A percentile compares a stretch with the other conserved stretches of the same genome.
phyloP scores from a whole-genome alignment of 768 basidiomycete genomes.

The Suillus spraguei region DNA sequence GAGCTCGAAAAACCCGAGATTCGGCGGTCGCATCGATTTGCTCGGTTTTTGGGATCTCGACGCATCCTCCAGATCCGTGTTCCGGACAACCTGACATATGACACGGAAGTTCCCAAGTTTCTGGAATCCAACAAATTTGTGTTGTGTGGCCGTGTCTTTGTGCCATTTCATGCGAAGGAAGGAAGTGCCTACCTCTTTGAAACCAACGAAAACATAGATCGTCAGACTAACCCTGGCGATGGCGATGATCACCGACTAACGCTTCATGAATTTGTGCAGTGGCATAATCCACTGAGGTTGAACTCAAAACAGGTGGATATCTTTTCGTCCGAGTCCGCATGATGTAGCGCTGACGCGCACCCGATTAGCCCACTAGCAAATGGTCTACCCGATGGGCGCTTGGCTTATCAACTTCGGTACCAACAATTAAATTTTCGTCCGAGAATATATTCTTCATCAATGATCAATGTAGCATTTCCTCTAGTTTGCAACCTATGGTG shows the following conservation, averaged over 20 bases:
- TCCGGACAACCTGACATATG: constrained; percentile 39
- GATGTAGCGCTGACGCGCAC: constrained; percentile 3
- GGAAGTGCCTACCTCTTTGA: constrained; percentile 62
- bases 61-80: constrained; percentile 61
- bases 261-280: constrained; percentile 53
- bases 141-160: constrained; percentile 64
- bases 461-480: constrained; percentile 49
- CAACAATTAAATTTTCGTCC: constrained; percentile 52
- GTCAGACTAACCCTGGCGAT: constrained; percentile 33
- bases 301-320: constrained; percentile 61
- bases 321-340: background rate
- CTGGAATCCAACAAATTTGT: constrained; percentile 53
- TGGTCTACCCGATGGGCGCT: constrained; percentile 66
- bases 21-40: constrained; percentile 63
- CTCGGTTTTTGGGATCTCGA: constrained; percentile 65
- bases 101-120: constrained; percentile 24
- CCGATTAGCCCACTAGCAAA: constrained; percentile 61
- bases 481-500: background rate
- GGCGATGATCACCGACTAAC: constrained; percentile 54
- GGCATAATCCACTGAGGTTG: constrained; percentile 61
- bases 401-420: constrained; percentile 67
- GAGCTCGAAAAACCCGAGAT: constrained; percentile 58
- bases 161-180: constrained; percentile 69
- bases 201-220: constrained; percentile 49
- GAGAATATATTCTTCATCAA: constrained; percentile 51